phyloP scores from a whole-genome alignment of 2,329 filamentous ascomycete species.

The Fusarium dimerum region DNA sequence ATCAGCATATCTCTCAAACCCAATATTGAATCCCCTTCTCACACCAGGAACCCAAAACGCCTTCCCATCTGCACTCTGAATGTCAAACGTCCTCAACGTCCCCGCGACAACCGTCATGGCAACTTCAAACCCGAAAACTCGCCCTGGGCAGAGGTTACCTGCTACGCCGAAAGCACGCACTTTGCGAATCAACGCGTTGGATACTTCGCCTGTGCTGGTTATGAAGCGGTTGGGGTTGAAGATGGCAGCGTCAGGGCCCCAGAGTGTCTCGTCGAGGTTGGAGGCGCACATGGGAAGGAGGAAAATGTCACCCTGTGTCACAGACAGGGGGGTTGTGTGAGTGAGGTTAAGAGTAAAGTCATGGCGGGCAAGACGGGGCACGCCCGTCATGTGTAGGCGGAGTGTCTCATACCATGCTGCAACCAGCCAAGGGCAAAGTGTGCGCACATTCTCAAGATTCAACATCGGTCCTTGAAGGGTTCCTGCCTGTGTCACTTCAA shows the following conservation, averaged over 20 bases:
- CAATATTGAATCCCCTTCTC: constrained; percentile 31
- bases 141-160: constrained; percentile 34
- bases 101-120: constrained; percentile 30
- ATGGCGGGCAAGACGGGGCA: constrained; percentile 31
- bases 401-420: constrained; percentile 35
- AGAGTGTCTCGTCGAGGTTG: constrained; percentile 28
- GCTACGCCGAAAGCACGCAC: constrained; percentile 35
- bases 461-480: constrained; percentile 7
- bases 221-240: constrained; percentile 34
- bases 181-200: constrained; percentile 23
- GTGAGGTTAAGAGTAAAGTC: constrained; percentile 28
- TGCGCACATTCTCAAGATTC: constrained; percentile 24
- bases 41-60: constrained; percentile 24
- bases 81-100: constrained; percentile 30
- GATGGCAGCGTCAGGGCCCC: constrained; percentile 29
- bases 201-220: constrained; percentile 19
- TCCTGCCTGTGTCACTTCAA: constrained; percentile 14
- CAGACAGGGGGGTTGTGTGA: constrained; percentile 15
- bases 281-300: constrained; percentile 35
- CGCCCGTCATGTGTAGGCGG: constrained; percentile 34
- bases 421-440: constrained; percentile 33
- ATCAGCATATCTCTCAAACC: constrained; percentile 32
- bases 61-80: constrained; percentile 18
- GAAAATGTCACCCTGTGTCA: constrained; percentile 32
- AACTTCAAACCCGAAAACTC: constrained; percentile 32